Conservation (phyloP, 202 grass and related monocot species). For the Panicum hallii region DNA sequence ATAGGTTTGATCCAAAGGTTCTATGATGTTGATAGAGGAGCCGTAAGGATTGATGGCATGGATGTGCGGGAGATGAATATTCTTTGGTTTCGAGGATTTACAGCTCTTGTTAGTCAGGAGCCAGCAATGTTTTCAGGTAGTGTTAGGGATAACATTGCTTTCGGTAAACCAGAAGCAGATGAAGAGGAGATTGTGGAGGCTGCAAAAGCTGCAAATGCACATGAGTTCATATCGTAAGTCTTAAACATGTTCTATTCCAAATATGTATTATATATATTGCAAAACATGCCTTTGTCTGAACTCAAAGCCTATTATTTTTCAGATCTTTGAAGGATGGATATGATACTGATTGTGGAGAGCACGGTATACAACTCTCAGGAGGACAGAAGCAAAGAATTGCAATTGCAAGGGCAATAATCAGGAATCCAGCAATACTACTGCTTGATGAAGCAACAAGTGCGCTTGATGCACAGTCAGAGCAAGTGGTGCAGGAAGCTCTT, state of each 20-base stretch:
- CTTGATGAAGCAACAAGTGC: constrained; percentile 98
- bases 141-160: constrained; percentile 89
- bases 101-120: constrained; percentile 95
- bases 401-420: constrained; percentile 90
- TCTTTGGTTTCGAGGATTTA: constrained; percentile 89
- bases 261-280: not conserved
- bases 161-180: constrained; percentile 87
- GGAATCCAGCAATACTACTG: constrained; percentile 89
- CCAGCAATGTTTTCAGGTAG: constrained; percentile 95
- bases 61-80: constrained; percentile 87
- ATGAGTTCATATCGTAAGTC: constrained; percentile 96
- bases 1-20: constrained; percentile 95
- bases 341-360: constrained; percentile 83
- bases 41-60: constrained; percentile 73
- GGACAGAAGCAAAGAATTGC: constrained; percentile 98
- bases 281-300: constrained; percentile 25
- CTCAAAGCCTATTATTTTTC: constrained; percentile 34
- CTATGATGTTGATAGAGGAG: constrained; percentile 93
- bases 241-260: not conserved
- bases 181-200: constrained; percentile 92
- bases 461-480: constrained; percentile 91
- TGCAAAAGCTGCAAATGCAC: constrained; percentile 88
- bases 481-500: constrained; percentile 97
- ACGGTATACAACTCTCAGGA: constrained; percentile 86
- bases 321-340: constrained; percentile 97